Conservation (phyloP, 192 early-diverging fungal genomes). For the Backusella australiensis region DNA sequence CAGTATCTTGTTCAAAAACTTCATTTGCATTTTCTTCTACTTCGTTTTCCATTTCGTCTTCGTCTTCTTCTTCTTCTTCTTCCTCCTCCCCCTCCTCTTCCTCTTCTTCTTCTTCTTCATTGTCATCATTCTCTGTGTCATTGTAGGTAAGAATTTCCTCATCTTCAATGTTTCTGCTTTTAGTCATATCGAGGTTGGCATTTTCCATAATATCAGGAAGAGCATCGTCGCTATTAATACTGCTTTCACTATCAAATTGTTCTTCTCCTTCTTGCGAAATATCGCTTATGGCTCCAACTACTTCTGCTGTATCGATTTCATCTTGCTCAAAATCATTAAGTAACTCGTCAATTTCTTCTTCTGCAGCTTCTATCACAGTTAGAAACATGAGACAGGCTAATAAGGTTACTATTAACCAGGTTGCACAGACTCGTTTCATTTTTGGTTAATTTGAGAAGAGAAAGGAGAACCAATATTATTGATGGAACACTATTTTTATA, state of each 20-base stretch:
- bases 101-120: neutral
- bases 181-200: neutral
- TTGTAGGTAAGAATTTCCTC: neutral
- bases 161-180: neutral
- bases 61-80: neutral
- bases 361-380: neutral
- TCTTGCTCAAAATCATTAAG: neutral
- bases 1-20: neutral
- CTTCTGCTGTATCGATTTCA: neutral
- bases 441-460: neutral
- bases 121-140: neutral
- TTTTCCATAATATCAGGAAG: neutral
- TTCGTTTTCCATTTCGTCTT: neutral
- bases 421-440: neutral
- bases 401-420: neutral
- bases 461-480: neutral
- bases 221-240: neutral
- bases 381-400: neutral
- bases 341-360: neutral
- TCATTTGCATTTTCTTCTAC: neutral
- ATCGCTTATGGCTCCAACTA: neutral
- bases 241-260: neutral
- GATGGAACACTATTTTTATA: too few relatives aligned
- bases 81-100: neutral
- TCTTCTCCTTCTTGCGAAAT: neutral